Percentiles rank a stretch among this genome's conserved stretches.
Conservation (phyloP, 768 basidiomycete genomes). For the Pleurotus citrinopileatus region DNA sequence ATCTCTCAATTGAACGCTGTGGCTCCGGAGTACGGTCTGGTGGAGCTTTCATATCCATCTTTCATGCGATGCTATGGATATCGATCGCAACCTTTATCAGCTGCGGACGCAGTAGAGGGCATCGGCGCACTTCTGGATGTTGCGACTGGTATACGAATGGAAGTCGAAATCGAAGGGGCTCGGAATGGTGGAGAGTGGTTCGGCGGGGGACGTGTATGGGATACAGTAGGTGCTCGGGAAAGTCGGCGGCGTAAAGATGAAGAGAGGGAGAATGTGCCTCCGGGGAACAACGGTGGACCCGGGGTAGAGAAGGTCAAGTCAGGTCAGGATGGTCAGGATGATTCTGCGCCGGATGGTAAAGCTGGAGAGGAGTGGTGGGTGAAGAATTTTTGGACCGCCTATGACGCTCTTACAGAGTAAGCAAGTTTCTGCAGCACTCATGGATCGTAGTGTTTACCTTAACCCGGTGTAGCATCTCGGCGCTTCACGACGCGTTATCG, state of each 20-base stretch:
- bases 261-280: slow-evolving; percentile 35
- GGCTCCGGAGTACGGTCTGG: slow-evolving; percentile 91
- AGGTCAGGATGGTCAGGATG: slow-evolving; percentile 20
- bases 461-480: slow-evolving; percentile 52
- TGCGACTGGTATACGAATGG: slow-evolving; percentile 85
- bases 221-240: slow-evolving; percentile 39
- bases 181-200: slow-evolving; percentile 97
- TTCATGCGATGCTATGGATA: slow-evolving; percentile 93
- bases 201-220: slow-evolving; percentile 80
- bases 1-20: slow-evolving; percentile 82
- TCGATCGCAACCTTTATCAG: slow-evolving; percentile 81
- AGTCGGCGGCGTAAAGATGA: slow-evolving; percentile 35
- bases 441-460: not conserved
- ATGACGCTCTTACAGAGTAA: slow-evolving; percentile 89
- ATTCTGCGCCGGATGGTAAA: slow-evolving; percentile 31
- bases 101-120: slow-evolving; percentile 92
- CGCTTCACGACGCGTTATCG: slow-evolving; percentile 71
- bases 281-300: slow-evolving; percentile 19
- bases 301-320: slow-evolving; percentile 21
- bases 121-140: slow-evolving; percentile 86
- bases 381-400: slow-evolving; percentile 93
- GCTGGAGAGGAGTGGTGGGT: slow-evolving; percentile 75
- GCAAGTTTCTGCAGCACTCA: slow-evolving; percentile 27
- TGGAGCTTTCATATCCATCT: slow-evolving; percentile 91
- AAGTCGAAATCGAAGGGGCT: slow-evolving; percentile 85